A percentile compares a stretch with the other conserved stretches of the same genome.
Conservation (phyloP, 192 early-diverging fungal genomes). For the Podila epigama region DNA sequence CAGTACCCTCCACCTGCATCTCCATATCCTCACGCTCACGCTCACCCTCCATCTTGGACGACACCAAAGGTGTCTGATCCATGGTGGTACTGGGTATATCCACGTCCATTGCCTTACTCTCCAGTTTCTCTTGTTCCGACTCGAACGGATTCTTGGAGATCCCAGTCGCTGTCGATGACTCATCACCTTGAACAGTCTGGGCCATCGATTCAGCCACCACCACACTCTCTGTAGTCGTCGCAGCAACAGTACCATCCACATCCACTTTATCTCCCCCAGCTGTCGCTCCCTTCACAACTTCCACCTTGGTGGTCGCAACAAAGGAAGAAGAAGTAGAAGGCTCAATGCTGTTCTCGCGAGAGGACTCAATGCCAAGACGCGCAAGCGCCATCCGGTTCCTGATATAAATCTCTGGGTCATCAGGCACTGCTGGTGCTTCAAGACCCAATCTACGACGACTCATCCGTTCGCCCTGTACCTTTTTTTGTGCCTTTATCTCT, state of each 20-base stretch:
- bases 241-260: no score
- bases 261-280: neutral
- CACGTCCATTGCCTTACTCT: neutral
- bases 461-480: conserved; percentile 20
- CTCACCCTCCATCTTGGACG: no score
- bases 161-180: neutral
- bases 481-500: conserved; percentile 22
- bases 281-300: neutral
- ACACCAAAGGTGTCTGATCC: no score
- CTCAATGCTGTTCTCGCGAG: neutral
- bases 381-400: conserved; percentile 11
- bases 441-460: conserved; percentile 38
- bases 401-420: conserved; percentile 32
- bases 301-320: neutral
- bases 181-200: neutral
- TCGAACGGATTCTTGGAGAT: neutral
- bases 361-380: neutral
- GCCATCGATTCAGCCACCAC: neutral
- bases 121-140: neutral
- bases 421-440: conserved; percentile 33
- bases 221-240: no score
- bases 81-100: neutral
- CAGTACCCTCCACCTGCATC: neutral
- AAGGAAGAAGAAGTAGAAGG: neutral
- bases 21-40: neutral